These are phyloP conservation scores for Cucurbitaria berberidis DNA, from an alignment of 2,329 filamentous ascomycete species.

Conservation along the genomic window DNA sequence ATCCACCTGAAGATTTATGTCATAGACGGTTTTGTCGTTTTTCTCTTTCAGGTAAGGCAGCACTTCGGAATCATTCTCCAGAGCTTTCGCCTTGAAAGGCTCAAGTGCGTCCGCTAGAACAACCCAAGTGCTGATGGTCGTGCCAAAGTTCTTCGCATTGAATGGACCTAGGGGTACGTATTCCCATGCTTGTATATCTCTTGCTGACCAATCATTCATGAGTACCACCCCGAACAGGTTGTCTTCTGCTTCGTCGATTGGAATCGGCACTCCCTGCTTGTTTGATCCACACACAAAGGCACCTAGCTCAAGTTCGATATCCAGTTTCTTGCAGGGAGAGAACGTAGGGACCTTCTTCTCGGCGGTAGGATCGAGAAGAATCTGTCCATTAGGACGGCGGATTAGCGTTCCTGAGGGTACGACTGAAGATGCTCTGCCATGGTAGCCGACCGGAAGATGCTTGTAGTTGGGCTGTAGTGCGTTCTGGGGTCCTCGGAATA, in stretches of 20 bases:
- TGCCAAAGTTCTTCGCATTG: constrained; percentile 83
- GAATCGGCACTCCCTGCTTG: constrained; percentile 67
- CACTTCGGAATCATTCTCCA: constrained; percentile 62
- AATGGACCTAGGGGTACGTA: constrained; percentile 83
- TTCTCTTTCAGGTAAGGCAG: constrained; percentile 70
- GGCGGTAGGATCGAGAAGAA: constrained; percentile 67
- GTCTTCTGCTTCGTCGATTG: constrained; percentile 69
- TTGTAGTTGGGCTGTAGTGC: constrained; percentile 83
- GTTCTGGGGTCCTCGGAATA: constrained; percentile 75
- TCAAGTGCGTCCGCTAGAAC: constrained; percentile 78
- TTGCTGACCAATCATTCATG: constrained; percentile 86
- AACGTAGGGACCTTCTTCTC: constrained; percentile 69
- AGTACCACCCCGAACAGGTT: constrained; percentile 80
- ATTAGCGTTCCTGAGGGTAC: constrained; percentile 77
- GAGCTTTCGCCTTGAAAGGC: constrained; percentile 64
- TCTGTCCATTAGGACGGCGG: constrained; percentile 76
- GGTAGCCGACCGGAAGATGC: constrained; percentile 81
- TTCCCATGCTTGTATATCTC: constrained; percentile 85
- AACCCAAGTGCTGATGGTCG: constrained; percentile 79
- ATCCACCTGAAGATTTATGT: constrained; percentile 73
- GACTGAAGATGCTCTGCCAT: constrained; percentile 77
- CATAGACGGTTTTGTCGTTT: constrained; percentile 65
- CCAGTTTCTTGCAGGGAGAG: constrained; percentile 69
- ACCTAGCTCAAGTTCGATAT: constrained; percentile 82
- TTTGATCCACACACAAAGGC: constrained; percentile 74